Base-by-base conservation (phyloP, 768 basidiomycete genomes). In the Candolleomyces eurysporus region DNA sequence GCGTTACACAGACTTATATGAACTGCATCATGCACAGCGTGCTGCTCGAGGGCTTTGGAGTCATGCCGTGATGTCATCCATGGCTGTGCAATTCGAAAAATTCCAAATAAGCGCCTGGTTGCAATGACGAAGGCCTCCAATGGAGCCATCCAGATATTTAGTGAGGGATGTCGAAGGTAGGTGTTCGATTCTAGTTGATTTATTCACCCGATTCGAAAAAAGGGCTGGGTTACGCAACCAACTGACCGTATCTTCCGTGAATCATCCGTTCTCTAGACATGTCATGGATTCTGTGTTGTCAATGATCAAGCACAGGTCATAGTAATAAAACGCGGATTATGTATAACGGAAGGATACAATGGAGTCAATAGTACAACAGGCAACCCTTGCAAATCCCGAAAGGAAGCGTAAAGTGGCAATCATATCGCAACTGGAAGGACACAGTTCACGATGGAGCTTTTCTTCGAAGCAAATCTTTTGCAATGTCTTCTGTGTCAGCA, bases 401-500 rank as follows among this genome's bases (percentile, higher is more conserved):
- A 21, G 9, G 43, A 39, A 48, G 52, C 9, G 31, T 52, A 17
- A 42, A 19, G 61, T 58, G 53, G 45, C 45, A 48, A 58, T 61
- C 45, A 46, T 54, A 39, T 40, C 54, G 32, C 42, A 30, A 49
- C 10, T 22, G 63, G 30, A 60, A 52, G 30, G 42, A 26, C 43
- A 59, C 53, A 3, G 48, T 59, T 32, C 63, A 72, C 40, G 66
- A 51, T 19, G 66, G 57, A 31, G 64, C 70, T 67, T 73, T 82
- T 72, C 83, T 86, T 69, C 84, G 89, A 64, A 90, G 73, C 50
- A 91, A 69, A 64, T 88, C 88, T 64, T 84, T 85, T 4, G 88
- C 90, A 52, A 87, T 76, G 61, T 91, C 90, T 54, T 91, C 90
- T 10, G 78, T 79, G 69, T 91, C 89, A 10, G 75, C 79, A n/a